Conservation (phyloP, 2,329 filamentous ascomycete genomes). For the Aspergillus sp. region DNA sequence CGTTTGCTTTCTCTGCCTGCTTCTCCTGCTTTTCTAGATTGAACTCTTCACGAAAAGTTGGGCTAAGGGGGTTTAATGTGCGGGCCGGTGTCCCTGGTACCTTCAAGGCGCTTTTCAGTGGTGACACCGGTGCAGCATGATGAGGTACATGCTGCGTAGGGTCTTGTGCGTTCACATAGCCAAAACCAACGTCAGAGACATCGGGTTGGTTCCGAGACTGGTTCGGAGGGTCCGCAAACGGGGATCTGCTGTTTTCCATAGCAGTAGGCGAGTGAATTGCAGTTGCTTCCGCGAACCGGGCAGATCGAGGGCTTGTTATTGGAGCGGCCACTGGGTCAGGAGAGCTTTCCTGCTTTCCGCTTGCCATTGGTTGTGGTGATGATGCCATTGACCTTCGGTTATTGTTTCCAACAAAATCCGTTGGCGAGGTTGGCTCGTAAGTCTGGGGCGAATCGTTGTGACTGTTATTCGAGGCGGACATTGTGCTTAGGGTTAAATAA, state of each 20-base stretch:
- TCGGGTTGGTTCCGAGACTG: conserved; percentile 51
- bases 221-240: conserved; percentile 53
- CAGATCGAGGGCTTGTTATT: conserved; percentile 55
- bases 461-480: conserved; percentile 28
- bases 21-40: conserved; percentile 81
- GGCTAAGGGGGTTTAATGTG: conserved; percentile 78
- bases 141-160: conserved; percentile 46
- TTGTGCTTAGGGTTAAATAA: conserved; percentile 8
- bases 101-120: conserved; percentile 87
- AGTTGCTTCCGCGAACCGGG: conserved; percentile 66
- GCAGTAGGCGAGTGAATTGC: conserved; percentile 63
- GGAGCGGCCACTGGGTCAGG: conserved; percentile 36
- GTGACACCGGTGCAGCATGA: conserved; percentile 70
- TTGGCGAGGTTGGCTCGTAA: conserved; percentile 38
- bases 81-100: conserved; percentile 78
- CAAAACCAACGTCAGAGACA: conserved; percentile 86
- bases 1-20: conserved; percentile 81
- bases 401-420: conserved; percentile 36
- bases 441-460: conserved; percentile 29
- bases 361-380: conserved; percentile 26
- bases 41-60: conserved; percentile 87
- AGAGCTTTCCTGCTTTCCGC: conserved; percentile 25
- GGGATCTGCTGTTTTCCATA: conserved; percentile 44
- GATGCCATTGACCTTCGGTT: conserved; percentile 31
- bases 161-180: conserved; percentile 70